These are phyloP conservation scores for Fusarium camptoceras DNA, from an alignment of 2,329 filamentous ascomycete species.

Conservation along the genomic window DNA sequence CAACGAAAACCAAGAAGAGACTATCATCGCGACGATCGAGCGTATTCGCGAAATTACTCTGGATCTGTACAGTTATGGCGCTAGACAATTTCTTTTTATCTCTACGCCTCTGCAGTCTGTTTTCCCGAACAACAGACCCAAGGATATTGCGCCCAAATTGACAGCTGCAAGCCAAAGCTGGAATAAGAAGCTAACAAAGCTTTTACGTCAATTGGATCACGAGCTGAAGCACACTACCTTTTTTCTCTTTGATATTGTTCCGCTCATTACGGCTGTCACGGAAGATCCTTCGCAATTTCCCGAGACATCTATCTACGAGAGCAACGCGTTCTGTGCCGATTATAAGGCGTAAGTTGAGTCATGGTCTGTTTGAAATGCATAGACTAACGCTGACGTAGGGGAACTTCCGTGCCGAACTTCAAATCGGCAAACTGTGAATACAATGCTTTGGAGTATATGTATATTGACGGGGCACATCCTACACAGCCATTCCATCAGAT, in stretches of 20 bases:
- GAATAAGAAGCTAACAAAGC: not conserved
- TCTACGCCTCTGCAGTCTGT: conserved; percentile 17
- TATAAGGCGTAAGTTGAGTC: not conserved
- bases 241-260: conserved; percentile 14
- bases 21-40: not conserved
- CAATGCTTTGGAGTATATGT: conserved; percentile 20
- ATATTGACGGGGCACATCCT: conserved; percentile 23
- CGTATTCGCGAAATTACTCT: not conserved
- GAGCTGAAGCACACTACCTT: not conserved
- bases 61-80: not conserved
- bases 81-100: conserved; percentile 16
- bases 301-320: conserved; percentile 4
- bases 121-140: conserved; percentile 16
- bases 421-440: conserved; percentile 11
- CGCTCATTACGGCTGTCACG: not conserved
- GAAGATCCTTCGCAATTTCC: not conserved
- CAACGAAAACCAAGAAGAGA: not conserved
- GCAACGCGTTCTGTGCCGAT: conserved; percentile 1
- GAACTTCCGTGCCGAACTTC: conserved; percentile 2
- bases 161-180: not conserved
- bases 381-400: not conserved
- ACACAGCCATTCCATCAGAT: conserved; percentile 22
- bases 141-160: conserved; percentile 1
- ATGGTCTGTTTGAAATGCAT: accelerated
- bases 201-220: not conserved